These are phyloP conservation scores for Clitoria ternatea DNA, from an alignment of 306 rosid species.

Conservation along the genomic window DNA sequence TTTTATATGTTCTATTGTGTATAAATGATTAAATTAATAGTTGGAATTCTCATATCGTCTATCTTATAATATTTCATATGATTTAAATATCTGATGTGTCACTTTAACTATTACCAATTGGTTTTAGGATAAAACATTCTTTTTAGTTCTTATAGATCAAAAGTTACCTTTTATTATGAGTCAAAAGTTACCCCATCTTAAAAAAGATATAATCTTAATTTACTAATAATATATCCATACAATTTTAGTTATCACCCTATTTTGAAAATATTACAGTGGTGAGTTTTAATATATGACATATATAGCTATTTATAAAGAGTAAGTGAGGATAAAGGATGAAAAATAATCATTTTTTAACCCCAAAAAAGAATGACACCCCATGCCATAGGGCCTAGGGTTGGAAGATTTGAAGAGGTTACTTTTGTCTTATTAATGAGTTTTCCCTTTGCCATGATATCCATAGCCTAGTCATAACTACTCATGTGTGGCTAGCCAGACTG, in stretches of 20 bases:
- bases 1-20: no score
- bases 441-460: not conserved
- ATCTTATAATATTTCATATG: no score
- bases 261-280: not conserved
- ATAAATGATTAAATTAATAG: no score
- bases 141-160: no score
- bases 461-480: not conserved
- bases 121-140: no score
- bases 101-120: no score
- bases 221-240: not conserved
- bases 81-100: no score
- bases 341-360: not conserved
- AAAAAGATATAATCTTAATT: not conserved
- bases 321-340: not conserved
- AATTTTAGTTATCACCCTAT: not conserved
- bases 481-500: not conserved
- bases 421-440: constrained; percentile 15
- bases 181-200: no score
- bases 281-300: not conserved
- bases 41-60: no score
- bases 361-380: not conserved
- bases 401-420: not conserved
- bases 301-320: not conserved
- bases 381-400: not conserved
- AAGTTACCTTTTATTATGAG: not conserved